A percentile compares a stretch with the other conserved stretches of the same genome.
These are phyloP conservation scores for Tetrapyrgos nigripes DNA, from an alignment of 1,284 basidiomycete species.

Conservation along the genomic window DNA sequence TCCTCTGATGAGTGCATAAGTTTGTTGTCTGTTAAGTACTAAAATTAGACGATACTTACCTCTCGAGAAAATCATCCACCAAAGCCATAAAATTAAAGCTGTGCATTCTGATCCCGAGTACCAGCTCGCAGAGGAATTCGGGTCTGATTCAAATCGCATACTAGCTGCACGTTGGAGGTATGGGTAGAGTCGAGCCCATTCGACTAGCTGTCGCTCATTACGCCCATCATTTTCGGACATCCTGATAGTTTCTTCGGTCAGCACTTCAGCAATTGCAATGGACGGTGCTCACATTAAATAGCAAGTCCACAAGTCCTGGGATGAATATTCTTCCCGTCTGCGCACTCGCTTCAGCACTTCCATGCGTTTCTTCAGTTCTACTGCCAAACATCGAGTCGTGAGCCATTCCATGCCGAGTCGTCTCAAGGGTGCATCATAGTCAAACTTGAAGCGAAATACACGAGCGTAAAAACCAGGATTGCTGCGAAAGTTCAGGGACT, in stretches of 20 bases:
- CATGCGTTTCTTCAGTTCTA: conserved; percentile 47
- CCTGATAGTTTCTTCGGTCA: conserved; percentile 34
- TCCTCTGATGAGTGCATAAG: conserved; percentile 10
- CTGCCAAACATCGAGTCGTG: conserved; percentile 40
- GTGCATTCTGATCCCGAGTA: conserved; percentile 39
- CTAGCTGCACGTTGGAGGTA: conserved; percentile 29
- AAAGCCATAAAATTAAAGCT: conserved; percentile 58
- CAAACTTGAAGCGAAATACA: conserved; percentile 70
- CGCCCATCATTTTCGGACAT: conserved; percentile 73
- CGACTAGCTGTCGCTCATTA: conserved; percentile 60
- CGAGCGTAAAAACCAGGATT: conserved; percentile 62
- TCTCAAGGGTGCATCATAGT: conserved; percentile 58
- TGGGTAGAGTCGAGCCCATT: conserved; percentile 42
- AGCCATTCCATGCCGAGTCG: conserved; percentile 52
- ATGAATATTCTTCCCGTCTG: conserved; percentile 25
- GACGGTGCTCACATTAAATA: conserved; percentile 57
- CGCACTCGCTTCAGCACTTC: conserved; percentile 43
- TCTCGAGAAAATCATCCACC: conserved; percentile 59
- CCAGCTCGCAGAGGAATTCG: conserved; percentile 24
- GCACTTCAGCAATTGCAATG: background rate
- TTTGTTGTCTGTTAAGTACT: background rate
- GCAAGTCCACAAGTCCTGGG: conserved; percentile 60
- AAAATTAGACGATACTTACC: conserved; percentile 36
- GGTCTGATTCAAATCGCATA: conserved; percentile 16
- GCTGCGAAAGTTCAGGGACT: conserved; percentile 38